Evolutionary conservation across 139 green algal species (phyloP), one percentile per base, ranked within the genome.

Genomic region (Haematococcus lacustris): DNA sequence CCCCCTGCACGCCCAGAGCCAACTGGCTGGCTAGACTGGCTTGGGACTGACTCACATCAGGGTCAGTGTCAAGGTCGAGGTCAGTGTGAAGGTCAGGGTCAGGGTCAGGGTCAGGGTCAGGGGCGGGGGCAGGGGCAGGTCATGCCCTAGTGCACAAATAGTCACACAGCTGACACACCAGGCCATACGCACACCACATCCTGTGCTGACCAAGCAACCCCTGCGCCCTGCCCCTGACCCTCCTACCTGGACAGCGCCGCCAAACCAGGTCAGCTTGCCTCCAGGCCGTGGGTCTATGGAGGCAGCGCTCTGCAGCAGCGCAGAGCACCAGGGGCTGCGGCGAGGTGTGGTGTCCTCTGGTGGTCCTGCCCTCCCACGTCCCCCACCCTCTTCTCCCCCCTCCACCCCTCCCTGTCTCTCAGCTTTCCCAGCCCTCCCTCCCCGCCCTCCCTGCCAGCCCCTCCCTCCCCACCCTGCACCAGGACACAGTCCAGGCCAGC

Each of bases 231-330:
- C 17, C 53, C 4, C n/a, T 63, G 53, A 64, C 23, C 9, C 41
- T 3, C 34, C 5, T 28, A 65, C 86, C 53, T 78, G 59, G 71
- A 92, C 80, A 34, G 73, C 79, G 30, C 87, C 87, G 23, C 81
- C 84, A 79, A 89, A 94, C 83, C 92, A 88, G 38, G 47, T 79
- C 60, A 94, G 89, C 5, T 32, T 30, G 9, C 90, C 89, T 3
- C 89, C 89, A 37, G 76, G 64, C 5, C 61, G 37, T 2, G 79
- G 75, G 57, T 87, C 75, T 26, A 88, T 51, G 23, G 59, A 73
- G 25, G 81, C 78, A 38, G 51, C 51, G 66, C 72, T 82, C 66
- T 84, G 78, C 32, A 79, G 32, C 4, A 71, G 66, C 30, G 13
- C 34, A 38, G 9, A 59, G 66, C 6, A 64, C 53, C 30, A 37